Conservation (phyloP, 78 protist species). For the Dictyostelium purpureum region DNA sequence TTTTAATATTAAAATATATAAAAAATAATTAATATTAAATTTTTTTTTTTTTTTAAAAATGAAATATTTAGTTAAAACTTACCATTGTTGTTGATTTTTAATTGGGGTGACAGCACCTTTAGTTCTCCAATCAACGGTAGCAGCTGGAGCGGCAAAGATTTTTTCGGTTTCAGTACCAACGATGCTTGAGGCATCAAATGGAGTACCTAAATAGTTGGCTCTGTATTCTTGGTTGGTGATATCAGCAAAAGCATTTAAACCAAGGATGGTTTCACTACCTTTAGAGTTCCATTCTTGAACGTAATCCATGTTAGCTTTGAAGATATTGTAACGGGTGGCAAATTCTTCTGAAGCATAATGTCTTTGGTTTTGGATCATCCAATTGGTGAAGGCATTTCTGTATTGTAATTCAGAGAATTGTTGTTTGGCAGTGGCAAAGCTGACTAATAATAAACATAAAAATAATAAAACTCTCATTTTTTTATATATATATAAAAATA, state of each 20-base stretch:
- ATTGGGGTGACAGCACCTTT: slow-evolving; percentile 84
- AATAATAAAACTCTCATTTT: slow-evolving; percentile 7
- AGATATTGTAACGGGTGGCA: slow-evolving; percentile 1
- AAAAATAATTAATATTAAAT: too few species aligned
- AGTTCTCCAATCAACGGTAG: slow-evolving; percentile 82
- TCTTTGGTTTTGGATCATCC: slow-evolving; percentile 6
- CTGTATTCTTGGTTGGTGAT: slow-evolving; percentile 54
- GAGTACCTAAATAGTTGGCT: slow-evolving; percentile 34
- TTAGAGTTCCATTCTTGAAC: slow-evolving; percentile 58
- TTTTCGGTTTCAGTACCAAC: not conserved
- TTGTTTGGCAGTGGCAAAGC: slow-evolving; percentile 5
- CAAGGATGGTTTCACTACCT: slow-evolving; percentile 48
- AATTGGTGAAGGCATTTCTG: slow-evolving; percentile 7
- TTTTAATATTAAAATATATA: too few species aligned
- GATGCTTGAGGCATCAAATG: not conserved
- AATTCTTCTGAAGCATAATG: slow-evolving; percentile 36
- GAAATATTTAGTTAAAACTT: too few species aligned
- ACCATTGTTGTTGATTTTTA: slow-evolving; percentile 90
- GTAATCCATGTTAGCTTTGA: slow-evolving; percentile 53
- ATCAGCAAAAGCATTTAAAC: slow-evolving; percentile 64
- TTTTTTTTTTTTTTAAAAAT: too few species aligned
- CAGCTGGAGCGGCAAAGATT: not conserved
- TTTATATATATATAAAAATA: too few species aligned
- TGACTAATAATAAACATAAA: not conserved
- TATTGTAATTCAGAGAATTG: slow-evolving; percentile 8